Evolutionary conservation across 208 protist genomes (phyloP), one percentile per base, ranked within the genome.

Genomic region (Wallacemonas rigidus): DNA sequence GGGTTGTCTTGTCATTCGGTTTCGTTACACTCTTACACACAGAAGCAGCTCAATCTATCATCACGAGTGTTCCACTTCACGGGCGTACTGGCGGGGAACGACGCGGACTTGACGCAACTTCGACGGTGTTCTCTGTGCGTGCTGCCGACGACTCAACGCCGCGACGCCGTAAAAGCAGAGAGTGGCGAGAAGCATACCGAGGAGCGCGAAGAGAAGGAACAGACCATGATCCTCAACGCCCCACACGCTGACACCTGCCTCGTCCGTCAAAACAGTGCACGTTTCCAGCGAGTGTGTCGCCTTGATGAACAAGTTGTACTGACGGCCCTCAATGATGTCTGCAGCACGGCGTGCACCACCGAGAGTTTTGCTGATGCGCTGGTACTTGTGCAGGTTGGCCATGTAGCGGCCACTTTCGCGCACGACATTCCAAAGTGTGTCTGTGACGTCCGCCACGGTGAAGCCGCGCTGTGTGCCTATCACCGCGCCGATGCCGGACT

Each of bases 271-370:
- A 35, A 44, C 67, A 8, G 67, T 41, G 54, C 84, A 89, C 53
- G 45, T 56, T 64, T 86, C 84, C 35, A 84, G 61, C 26, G 71
- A 71, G 56, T 65, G 44, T 41, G 69, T 71, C 5, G 64, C 78
- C 41, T 72, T 69, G 54, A 84, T 67, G 63, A 84, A 77, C 51
- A 82, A 56, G 63, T 86, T 89, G 71, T 71, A 77, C 64, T 85
- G 72, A 15, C 84, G 84, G 2, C 45, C 57, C 41, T 89, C 78
- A 35, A 89, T 61, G 47, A 89, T 77, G 71, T 86, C 84, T 8
- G 79, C 84, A 0, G 81, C 84, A 43, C 81, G 73, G 11, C 67
- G 44, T 38, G 81, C 67, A 11, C 84, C 84, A 26, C 84, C 84
- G 55, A 80, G 71, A 40, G 74, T 74, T 3, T 44, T 58, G 38